Conservation (phyloP, 352 stramenopile genomes). For the Globisporangium sylvaticum region DNA sequence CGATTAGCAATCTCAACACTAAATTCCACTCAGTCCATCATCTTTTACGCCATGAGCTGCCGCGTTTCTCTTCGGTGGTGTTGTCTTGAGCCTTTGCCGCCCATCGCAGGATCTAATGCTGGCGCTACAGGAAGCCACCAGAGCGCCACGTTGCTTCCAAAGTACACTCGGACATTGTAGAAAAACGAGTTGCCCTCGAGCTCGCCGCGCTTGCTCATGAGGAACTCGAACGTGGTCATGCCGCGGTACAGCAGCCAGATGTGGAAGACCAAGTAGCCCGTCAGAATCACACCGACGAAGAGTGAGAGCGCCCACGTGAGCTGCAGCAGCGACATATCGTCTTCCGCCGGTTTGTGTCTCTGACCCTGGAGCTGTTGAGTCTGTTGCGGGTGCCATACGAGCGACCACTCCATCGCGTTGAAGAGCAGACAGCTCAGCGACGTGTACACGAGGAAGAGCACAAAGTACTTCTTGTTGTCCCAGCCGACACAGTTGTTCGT, state of each 20-base stretch:
- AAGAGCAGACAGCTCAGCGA: slow-evolving; percentile 61
- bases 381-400: slow-evolving; percentile 22
- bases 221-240: slow-evolving; percentile 76
- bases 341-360: slow-evolving; percentile 1
- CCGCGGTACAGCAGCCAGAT: slow-evolving; percentile 61
- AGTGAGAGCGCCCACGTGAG: slow-evolving; percentile 49
- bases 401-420: slow-evolving; percentile 30
- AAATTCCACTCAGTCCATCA: neutral
- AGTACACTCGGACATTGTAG: slow-evolving; percentile 63
- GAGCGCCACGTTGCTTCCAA: slow-evolving; percentile 43
- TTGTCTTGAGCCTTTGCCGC: slow-evolving; percentile 12
- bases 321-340: slow-evolving; percentile 32
- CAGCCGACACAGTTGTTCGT: slow-evolving; percentile 83
- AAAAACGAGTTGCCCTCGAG: slow-evolving; percentile 36
- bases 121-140: slow-evolving; percentile 63
- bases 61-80: slow-evolving; percentile 26
- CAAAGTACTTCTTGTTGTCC: slow-evolving; percentile 83
- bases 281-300: slow-evolving; percentile 47
- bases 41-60: slow-evolving; percentile 33
- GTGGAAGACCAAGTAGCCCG: slow-evolving; percentile 74
- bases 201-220: slow-evolving; percentile 49
- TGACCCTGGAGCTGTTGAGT: neutral
- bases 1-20: neutral
- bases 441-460: slow-evolving; percentile 80
- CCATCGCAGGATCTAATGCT: slow-evolving; percentile 26